phyloP scores from a whole-genome alignment of 1,284 basidiomycete species.

The Ustilago hordei region DNA sequence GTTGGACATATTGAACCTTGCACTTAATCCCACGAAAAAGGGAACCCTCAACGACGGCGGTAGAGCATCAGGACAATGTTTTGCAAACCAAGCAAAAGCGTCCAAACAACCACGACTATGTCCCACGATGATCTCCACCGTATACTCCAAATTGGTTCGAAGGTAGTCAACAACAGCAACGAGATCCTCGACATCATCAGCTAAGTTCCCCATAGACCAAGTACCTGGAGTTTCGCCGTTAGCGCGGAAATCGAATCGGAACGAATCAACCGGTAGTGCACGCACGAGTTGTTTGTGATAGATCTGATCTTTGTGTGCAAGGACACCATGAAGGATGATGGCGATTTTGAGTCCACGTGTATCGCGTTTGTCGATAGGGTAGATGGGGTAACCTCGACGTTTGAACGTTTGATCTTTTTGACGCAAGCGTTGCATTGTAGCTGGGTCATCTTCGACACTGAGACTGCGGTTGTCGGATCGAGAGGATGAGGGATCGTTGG shows the following conservation, averaged over 20 bases:
- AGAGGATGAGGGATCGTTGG: conserved; percentile 22
- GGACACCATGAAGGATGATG: conserved; percentile 60
- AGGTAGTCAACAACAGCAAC: conserved; percentile 37
- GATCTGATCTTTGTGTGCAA: conserved; percentile 75
- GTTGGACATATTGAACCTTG: conserved; percentile 55
- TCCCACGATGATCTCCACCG: conserved; percentile 36
- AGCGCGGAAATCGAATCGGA: conserved; percentile 82
- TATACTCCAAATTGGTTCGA: conserved; percentile 34
- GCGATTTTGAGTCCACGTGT: conserved; percentile 49
- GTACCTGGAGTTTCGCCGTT: conserved; percentile 46
- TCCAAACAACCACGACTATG: conserved; percentile 43
- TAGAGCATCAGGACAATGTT: conserved; percentile 37
- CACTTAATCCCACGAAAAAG: conserved; percentile 73
- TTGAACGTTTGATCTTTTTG: conserved; percentile 36
- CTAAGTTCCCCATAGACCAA: conserved; percentile 42
- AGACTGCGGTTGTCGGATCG: background rate
- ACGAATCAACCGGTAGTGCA: conserved; percentile 80
- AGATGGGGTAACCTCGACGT: conserved; percentile 26
- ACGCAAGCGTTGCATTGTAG: conserved; percentile 24
- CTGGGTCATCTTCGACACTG: conserved; percentile 30
- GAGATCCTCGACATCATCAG: conserved; percentile 50
- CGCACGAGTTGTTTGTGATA: conserved; percentile 80
- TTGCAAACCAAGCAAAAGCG: conserved; percentile 44
- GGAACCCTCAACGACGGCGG: conserved; percentile 62
- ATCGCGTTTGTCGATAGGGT: conserved; percentile 36